Base-by-base conservation (phyloP, 1,284 basidiomycete species). In the Golubevia sp. region DNA sequence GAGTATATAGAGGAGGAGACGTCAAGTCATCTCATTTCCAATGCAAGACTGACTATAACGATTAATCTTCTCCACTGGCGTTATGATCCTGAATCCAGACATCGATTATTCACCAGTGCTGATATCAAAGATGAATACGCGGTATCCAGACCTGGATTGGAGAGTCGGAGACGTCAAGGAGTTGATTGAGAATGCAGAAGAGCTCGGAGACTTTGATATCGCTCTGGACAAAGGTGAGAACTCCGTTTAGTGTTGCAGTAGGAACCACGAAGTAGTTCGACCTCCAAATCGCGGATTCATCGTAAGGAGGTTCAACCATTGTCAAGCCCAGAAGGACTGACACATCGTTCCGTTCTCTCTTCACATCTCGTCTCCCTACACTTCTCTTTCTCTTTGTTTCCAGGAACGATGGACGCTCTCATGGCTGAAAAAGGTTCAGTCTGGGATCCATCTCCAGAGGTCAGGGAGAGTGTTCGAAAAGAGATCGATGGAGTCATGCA, bases 331-430 rank as follows among this genome's bases (percentile, higher is more conserved):
- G 30, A 3, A 34, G 11, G 5, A 5, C 30, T 34, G 5, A 5
- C 5, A 3, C 30, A 3, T 34, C 30, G 4, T 34, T 11, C 27
- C 2, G 15, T 21, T 56, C 2, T n/a, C n/a, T 2, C 13, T 20
- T 49, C 55, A 7, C 53, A 24, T 5, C 26, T 34, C 23, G 18
- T n/a, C n/a, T n/a, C n/a, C n/a, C n/a, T n/a, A 20, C 5, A 21
- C 8, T 24, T 2, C n/a, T n/a, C 21, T 21, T n/a, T 52, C 6
- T 13, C 7, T 25, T 7, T 8, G 55, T 4, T 23, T 18, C 13
- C 62, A 67, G 68, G 68, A 8, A 82, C 79, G 2, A 74, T 82
- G 71, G 79, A 82, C 62, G 79, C 79, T 0, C 66, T 82, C 2
- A 76, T 82, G 73, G 79, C 79, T n/a, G 76, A 78, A 57, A 72